These are phyloP conservation scores for Hericium rajendrae DNA, from an alignment of 768 basidiomycete species.

Conservation along the genomic window DNA sequence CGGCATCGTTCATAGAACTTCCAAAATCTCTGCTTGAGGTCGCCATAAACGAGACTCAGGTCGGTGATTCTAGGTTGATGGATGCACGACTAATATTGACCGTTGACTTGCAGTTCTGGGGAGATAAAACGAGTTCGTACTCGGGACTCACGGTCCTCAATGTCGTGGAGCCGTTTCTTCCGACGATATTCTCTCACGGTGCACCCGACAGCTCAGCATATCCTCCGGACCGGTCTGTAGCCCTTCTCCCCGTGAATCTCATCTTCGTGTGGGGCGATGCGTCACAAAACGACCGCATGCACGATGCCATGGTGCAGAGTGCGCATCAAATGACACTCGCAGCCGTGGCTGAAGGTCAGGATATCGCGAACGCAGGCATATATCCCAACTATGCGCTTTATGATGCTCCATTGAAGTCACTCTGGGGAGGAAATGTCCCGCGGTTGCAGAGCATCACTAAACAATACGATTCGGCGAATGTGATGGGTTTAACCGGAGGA, in stretches of 20 bases:
- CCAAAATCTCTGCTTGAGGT: conserved; percentile 23
- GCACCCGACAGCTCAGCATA: conserved; percentile 5
- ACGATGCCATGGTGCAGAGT: conserved; percentile 31
- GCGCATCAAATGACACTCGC: conserved; percentile 31
- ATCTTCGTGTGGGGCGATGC: conserved; percentile 34
- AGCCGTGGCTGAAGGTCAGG: conserved; percentile 19
- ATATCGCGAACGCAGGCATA: conserved; percentile 6
- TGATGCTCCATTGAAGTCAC: conserved; percentile 36
- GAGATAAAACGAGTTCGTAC: conserved; percentile 23
- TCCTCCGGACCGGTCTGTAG: conserved; percentile 10
- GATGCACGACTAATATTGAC: no score
- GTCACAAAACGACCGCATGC: conserved; percentile 29
- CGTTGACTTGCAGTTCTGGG: conserved; percentile 32
- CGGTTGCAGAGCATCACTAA: conserved; percentile 31
- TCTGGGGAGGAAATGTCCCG: conserved; percentile 43
- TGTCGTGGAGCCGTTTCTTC: conserved; percentile 13
- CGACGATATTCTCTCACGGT: conserved; percentile 7
- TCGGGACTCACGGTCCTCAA: conserved; percentile 34
- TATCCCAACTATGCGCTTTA: conserved; percentile 56
- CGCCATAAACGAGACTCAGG: conserved; percentile 35
- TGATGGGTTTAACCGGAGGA: conserved; percentile 63
- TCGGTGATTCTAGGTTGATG: conserved; percentile 7
- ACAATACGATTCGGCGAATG: conserved; percentile 42
- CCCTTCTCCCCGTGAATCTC: conserved; percentile 5
- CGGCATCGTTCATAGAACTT: background rate